Evolutionary conservation across 2,329 filamentous ascomycete genomes (phyloP).

Genomic region (Teratosphaeria zuluensis): DNA sequence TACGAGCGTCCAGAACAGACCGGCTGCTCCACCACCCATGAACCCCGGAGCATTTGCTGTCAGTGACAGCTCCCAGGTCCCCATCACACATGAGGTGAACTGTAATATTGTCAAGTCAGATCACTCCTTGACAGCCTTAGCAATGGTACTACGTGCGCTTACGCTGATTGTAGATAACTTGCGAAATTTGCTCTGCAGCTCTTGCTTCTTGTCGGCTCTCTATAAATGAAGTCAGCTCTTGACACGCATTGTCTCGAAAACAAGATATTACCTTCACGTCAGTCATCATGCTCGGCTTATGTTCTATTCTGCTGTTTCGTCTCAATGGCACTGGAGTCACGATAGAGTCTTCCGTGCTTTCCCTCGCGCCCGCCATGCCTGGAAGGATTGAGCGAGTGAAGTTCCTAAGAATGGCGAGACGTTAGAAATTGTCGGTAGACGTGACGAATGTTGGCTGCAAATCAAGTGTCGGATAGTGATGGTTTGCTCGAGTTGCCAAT

Average conservation of each 20-base stretch:
- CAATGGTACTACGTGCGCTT: background rate
- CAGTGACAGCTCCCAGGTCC: slow-evolving; percentile 40
- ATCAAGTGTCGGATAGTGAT: too few species aligned
- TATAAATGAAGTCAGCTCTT: background rate
- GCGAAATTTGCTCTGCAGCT: slow-evolving; percentile 16
- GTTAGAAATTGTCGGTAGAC: too few species aligned
- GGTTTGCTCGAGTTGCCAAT: too few species aligned
- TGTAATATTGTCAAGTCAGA: slow-evolving; percentile 12
- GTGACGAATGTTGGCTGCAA: too few species aligned
- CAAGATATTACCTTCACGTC: background rate
- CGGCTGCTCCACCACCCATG: slow-evolving; percentile 18
- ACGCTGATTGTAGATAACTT: slow-evolving; percentile 11
- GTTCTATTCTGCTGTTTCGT: background rate
- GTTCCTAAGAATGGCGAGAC: too few species aligned
- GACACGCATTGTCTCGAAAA: background rate
- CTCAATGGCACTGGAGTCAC: background rate
- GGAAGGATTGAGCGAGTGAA: background rate
- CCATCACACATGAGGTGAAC: slow-evolving; percentile 41
- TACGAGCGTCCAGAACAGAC: slow-evolving; percentile 22
- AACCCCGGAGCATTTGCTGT: slow-evolving; percentile 16
- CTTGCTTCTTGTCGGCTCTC: slow-evolving; percentile 8
- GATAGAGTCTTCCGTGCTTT: background rate
- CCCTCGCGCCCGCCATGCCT: background rate
- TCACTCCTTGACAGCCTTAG: background rate
- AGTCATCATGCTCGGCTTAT: background rate